Conservation (phyloP, 2,329 filamentous ascomycete species). For the Cladosporium phlei region DNA sequence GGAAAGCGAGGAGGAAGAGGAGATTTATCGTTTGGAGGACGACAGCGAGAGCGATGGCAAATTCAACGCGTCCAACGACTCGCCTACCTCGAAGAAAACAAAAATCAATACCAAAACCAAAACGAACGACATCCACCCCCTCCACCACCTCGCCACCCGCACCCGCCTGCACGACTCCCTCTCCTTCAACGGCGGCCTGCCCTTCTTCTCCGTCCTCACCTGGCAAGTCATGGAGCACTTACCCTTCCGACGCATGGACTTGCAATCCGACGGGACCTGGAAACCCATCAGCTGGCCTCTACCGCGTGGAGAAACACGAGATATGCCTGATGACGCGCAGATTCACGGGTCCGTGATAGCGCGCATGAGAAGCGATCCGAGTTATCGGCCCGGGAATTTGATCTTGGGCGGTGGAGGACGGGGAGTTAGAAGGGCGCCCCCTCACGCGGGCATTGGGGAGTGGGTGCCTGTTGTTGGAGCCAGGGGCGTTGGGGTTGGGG, state of each 20-base stretch:
- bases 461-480: constrained; percentile 66
- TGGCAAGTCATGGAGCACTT: constrained; percentile 66
- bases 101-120: no score
- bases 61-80: no score
- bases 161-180: constrained; percentile 32
- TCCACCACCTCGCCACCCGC: constrained; percentile 14
- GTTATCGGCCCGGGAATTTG: constrained; percentile 52
- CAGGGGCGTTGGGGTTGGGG: constrained; percentile 63
- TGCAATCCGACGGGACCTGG: constrained; percentile 69
- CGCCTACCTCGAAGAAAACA: no score
- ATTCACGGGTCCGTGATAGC: constrained; percentile 72
- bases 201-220: constrained; percentile 25
- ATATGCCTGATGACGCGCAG: constrained; percentile 65
- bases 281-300: constrained; percentile 75
- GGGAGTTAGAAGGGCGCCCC: constrained; percentile 58
- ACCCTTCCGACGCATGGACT: constrained; percentile 75
- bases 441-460: constrained; percentile 62
- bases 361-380: constrained; percentile 7
- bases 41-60: neutral
- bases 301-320: constrained; percentile 70
- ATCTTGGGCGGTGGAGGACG: constrained; percentile 75
- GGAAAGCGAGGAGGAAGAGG: neutral
- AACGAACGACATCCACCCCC: constrained; percentile 11
- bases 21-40: constrained; percentile 1
- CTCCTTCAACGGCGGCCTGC: constrained; percentile 28